phyloP scores from a whole-genome alignment of 805 yeast genomes.

The Metschnikowia koreensis region DNA sequence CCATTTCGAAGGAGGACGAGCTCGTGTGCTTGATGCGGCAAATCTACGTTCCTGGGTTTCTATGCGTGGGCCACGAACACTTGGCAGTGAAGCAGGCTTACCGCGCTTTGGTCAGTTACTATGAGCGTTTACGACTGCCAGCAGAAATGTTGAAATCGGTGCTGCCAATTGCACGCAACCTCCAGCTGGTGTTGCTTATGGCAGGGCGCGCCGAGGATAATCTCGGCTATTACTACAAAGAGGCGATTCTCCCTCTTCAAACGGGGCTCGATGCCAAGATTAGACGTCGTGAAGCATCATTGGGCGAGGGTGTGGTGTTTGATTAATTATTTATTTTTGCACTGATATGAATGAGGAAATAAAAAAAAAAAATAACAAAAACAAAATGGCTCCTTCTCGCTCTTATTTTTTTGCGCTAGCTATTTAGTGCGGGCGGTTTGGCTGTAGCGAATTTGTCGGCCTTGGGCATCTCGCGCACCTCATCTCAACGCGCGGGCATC shows the following conservation, averaged over 20 bases:
- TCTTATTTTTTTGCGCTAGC: no score
- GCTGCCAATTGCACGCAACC: constrained; percentile 6
- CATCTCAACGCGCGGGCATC: not conserved
- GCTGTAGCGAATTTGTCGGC: not conserved
- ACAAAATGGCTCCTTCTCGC: not conserved
- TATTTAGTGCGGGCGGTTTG: not conserved
- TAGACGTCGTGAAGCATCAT: constrained; percentile 8
- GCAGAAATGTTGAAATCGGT: constrained; percentile 5
- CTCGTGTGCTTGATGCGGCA: constrained; percentile 11
- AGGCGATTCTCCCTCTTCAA: constrained; percentile 14
- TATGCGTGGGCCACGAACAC: constrained; percentile 14
- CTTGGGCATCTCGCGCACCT: not conserved
- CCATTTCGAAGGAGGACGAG: constrained; percentile 11
- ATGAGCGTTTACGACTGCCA: constrained; percentile 9
- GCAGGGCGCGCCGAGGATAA: constrained; percentile 11
- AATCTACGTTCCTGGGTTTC: constrained; percentile 5
- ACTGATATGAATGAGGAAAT: not conserved
- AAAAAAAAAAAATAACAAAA: not conserved
- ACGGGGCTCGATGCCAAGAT: constrained; percentile 10
- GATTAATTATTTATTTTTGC: not conserved
- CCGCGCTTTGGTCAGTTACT: constrained; percentile 7
- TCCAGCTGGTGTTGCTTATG: constrained; percentile 7
- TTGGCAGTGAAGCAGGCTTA: constrained; percentile 9
- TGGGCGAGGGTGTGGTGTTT: constrained; percentile 11
- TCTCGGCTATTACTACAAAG: constrained; percentile 11